phyloP scores from a whole-genome alignment of 2,329 filamentous ascomycete genomes.

The Metarhizium sp. region DNA sequence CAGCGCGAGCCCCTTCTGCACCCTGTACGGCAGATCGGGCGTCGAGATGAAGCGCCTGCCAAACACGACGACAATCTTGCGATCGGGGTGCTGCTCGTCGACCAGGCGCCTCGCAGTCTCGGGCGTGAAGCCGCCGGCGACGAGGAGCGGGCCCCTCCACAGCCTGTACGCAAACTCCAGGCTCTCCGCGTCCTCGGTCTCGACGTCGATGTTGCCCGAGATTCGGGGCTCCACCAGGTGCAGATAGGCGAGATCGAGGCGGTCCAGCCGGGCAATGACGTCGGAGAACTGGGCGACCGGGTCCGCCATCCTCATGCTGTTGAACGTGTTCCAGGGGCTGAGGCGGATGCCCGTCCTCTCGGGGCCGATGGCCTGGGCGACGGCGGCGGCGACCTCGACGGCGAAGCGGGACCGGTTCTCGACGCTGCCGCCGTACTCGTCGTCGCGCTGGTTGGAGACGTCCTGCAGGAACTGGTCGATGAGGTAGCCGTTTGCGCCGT shows the following conservation, averaged over 20 bases:
- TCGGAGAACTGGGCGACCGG: slow-evolving; percentile 50
- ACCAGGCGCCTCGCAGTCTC: background rate
- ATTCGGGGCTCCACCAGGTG: background rate
- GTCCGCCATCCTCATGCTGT: slow-evolving; percentile 54
- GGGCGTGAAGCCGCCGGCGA: background rate
- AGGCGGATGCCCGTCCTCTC: slow-evolving; percentile 48
- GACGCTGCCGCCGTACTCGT: slow-evolving; percentile 42
- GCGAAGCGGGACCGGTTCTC: slow-evolving; percentile 43
- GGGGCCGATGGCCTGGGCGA: slow-evolving; percentile 33
- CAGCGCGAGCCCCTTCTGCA: background rate
- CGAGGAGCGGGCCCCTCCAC: background rate
- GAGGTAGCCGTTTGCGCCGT: slow-evolving; percentile 51
- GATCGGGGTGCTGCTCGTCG: background rate
- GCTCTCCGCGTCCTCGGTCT: background rate
- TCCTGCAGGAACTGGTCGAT: slow-evolving; percentile 50
- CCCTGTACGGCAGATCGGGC: background rate
- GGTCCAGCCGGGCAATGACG: background rate
- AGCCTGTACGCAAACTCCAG: background rate
- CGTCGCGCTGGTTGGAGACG: slow-evolving; percentile 38
- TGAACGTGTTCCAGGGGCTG: slow-evolving; percentile 50
- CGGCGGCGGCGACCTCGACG: slow-evolving; percentile 35
- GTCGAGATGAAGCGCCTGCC: background rate
- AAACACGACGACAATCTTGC: background rate
- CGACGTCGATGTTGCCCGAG: background rate
- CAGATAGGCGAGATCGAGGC: background rate